Evolutionary conservation across 2,329 filamentous ascomycete genomes (phyloP).

Genomic region (Diaporthe sp.): DNA sequence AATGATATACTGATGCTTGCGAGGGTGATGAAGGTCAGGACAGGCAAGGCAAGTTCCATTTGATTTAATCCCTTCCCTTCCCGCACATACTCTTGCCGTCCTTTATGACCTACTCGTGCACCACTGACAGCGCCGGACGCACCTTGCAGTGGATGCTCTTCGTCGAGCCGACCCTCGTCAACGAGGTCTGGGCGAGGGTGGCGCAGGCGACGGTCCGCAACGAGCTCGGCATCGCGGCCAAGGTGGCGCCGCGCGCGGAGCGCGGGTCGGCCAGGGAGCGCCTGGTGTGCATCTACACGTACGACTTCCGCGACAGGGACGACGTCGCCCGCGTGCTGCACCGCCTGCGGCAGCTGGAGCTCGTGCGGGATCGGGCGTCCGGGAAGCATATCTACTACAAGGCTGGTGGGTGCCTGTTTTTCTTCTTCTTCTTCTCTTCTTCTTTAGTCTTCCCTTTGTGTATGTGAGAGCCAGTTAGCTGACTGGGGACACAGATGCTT

Average conservation of each 20-base stretch:
- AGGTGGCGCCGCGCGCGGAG: constrained; percentile 73
- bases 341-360: constrained; percentile 70
- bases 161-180: constrained; percentile 64
- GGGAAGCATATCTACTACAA: constrained; percentile 81
- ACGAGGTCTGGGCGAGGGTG: constrained; percentile 75
- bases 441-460: background rate
- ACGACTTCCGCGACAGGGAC: constrained; percentile 75
- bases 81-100: constrained; percentile 35
- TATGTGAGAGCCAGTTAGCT: constrained; percentile 31
- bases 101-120: background rate
- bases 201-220: constrained; percentile 76
- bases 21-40: constrained; percentile 66
- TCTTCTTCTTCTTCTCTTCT: background rate
- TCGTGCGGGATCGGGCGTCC: constrained; percentile 59
- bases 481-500: constrained; percentile 65
- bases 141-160: constrained; percentile 80
- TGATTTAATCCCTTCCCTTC: constrained; percentile 41
- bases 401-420: constrained; percentile 64
- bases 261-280: constrained; percentile 58
- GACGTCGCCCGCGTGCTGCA: constrained; percentile 78
- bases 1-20: constrained; percentile 73
- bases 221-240: constrained; percentile 78
- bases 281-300: constrained; percentile 83
- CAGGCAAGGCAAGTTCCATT: constrained; percentile 70
- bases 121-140: background rate